phyloP scores from a whole-genome alignment of 148 eudicot genomes.

The Vaccinium macrocarpon region DNA sequence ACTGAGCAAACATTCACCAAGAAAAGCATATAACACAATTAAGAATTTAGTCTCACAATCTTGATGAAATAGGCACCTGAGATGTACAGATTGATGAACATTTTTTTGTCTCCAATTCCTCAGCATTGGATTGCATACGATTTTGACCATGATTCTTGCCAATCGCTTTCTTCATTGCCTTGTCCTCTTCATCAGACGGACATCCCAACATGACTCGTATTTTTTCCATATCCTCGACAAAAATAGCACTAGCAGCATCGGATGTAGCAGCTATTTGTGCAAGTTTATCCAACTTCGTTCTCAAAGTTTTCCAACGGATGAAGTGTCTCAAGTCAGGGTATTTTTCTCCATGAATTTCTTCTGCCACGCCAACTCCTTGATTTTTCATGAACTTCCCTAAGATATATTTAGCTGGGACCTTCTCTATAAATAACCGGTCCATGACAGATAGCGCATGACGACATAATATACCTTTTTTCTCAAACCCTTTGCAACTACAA shows the following conservation, averaged over 20 bases:
- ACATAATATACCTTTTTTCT: neutral
- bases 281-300: neutral
- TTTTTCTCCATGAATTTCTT: slow-evolving; percentile 7
- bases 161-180: neutral
- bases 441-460: slow-evolving; percentile 6
- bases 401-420: neutral
- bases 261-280: slow-evolving; percentile 3
- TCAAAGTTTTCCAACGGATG: neutral
- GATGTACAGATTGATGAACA: neutral
- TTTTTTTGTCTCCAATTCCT: neutral
- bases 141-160: neutral
- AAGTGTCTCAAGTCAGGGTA: neutral
- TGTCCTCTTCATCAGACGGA: neutral
- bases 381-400: neutral
- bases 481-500: slow-evolving; percentile 5
- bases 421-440: neutral
- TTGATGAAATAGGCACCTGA: neutral
- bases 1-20: neutral
- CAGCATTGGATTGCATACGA: neutral
- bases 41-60: neutral
- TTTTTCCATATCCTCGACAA: neutral
- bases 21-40: neutral
- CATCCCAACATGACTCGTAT: neutral
- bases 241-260: neutral
- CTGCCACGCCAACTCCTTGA: neutral